phyloP scores from a whole-genome alignment of 805 yeast genomes.

The Sugiyamaella americana region DNA sequence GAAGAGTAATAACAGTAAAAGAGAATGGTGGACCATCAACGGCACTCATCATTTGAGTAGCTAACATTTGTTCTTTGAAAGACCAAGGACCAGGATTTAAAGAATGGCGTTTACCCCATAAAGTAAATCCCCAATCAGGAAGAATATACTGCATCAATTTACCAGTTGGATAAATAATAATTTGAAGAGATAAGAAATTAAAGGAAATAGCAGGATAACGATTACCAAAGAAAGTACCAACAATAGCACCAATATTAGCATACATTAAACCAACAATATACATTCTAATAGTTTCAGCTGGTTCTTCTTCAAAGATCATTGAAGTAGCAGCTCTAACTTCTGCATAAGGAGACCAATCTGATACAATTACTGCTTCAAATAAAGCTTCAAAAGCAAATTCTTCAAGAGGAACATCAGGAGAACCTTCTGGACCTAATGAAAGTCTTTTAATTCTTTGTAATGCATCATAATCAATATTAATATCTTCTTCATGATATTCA shows the following conservation, averaged over 20 bases:
- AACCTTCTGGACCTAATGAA: conserved; percentile 25
- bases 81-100: conserved; percentile 60
- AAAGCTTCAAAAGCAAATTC: conserved; percentile 30
- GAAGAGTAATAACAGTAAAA: conserved; percentile 11
- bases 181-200: conserved; percentile 49
- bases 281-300: conserved; percentile 47
- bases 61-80: conserved; percentile 55
- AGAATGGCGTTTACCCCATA: conserved; percentile 36
- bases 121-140: conserved; percentile 42
- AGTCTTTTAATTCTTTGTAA: conserved; percentile 32
- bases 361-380: conserved; percentile 39
- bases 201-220: conserved; percentile 51
- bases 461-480: conserved; percentile 38
- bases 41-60: conserved; percentile 38
- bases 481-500: conserved; percentile 41
- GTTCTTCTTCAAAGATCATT: conserved; percentile 43
- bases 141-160: conserved; percentile 36
- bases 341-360: conserved; percentile 48
- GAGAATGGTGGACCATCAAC: conserved; percentile 19
- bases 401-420: conserved; percentile 15
- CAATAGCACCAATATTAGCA: conserved; percentile 50
- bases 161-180: conserved; percentile 59
- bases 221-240: conserved; percentile 53
- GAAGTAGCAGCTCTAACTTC: conserved; percentile 53
- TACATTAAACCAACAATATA: conserved; percentile 48